Conservation (phyloP, 1,139 yeast genomes). For the Yamadazyma buinensis region DNA sequence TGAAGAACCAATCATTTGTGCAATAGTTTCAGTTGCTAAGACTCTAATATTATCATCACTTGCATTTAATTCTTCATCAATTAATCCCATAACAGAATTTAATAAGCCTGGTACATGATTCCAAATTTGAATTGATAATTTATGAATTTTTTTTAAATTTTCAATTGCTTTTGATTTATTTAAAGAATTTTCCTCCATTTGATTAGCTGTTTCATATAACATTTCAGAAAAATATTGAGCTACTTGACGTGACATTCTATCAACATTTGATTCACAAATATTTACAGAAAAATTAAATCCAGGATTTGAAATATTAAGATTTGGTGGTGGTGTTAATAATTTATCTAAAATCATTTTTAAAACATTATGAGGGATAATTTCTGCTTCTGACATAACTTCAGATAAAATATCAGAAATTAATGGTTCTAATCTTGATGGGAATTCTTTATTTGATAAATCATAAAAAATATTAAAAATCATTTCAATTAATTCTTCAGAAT, state of each 20-base stretch:
- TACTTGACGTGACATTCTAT: constrained; percentile 71
- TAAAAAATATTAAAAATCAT: constrained; percentile 62
- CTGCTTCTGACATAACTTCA: constrained; percentile 76
- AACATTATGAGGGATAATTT: constrained; percentile 60
- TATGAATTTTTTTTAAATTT: constrained; percentile 57
- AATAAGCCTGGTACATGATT: constrained; percentile 70
- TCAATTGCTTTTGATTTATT: constrained; percentile 28
- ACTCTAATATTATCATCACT: constrained; percentile 62
- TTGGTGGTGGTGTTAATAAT: constrained; percentile 24
- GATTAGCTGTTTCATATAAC: constrained; percentile 47
- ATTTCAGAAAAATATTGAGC: constrained; percentile 81
- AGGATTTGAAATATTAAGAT: constrained; percentile 30
- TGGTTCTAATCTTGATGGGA: constrained; percentile 49
- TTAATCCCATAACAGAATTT: constrained; percentile 70
- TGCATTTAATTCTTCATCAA: constrained; percentile 77
- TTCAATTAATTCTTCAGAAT: constrained; percentile 52
- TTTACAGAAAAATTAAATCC: constrained; percentile 66
- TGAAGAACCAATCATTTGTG: constrained; percentile 53
- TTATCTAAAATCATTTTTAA: constrained; percentile 59
- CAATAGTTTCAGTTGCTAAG: constrained; percentile 72
- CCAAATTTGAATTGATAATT: constrained; percentile 69
- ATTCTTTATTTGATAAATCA: constrained; percentile 38
- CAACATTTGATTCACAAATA: constrained; percentile 69
- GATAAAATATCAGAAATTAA: constrained; percentile 65
- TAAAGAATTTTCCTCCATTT: constrained; percentile 18